phyloP scores from a whole-genome alignment of 768 basidiomycete genomes.

The Lentinus tigrinus region DNA sequence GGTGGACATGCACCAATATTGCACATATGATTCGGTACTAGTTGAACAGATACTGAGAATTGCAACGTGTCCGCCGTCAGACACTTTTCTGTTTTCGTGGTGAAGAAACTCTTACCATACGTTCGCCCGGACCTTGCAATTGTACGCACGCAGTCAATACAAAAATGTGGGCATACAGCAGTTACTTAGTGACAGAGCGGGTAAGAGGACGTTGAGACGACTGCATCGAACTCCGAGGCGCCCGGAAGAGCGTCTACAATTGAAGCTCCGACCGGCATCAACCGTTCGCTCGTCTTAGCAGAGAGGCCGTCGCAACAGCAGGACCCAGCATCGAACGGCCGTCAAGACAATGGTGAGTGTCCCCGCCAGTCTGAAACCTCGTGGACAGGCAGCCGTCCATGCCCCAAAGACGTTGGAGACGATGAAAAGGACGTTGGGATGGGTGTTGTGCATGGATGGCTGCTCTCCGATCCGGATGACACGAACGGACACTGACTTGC shows the following conservation, averaged over 20 bases:
- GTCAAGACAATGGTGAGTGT: conserved; percentile 33
- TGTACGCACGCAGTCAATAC: no score
- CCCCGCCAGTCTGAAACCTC: neutral
- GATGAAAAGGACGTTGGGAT: neutral
- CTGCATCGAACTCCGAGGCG: neutral
- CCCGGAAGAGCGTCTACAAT: neutral
- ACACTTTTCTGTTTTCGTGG: no score
- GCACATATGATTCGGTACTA: no score
- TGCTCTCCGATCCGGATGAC: conserved; percentile 21
- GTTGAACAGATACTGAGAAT: no score
- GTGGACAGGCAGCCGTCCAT: neutral
- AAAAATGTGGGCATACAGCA: no score
- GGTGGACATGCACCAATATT: no score
- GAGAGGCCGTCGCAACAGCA: neutral
- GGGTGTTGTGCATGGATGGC: conserved; percentile 28
- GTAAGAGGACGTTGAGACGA: neutral
- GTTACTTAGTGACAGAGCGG: no score
- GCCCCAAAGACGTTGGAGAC: neutral
- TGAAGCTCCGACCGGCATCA: conserved; percentile 16
- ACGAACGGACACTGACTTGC: conserved; percentile 12
- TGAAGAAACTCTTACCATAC: no score
- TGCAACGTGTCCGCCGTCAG: no score
- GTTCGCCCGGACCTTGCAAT: no score
- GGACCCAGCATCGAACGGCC: conserved; percentile 27
- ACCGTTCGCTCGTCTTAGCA: conserved; percentile 10